Base-by-base conservation (phyloP, 352 stramenopile genomes). In the Phytophthora tubulina region DNA sequence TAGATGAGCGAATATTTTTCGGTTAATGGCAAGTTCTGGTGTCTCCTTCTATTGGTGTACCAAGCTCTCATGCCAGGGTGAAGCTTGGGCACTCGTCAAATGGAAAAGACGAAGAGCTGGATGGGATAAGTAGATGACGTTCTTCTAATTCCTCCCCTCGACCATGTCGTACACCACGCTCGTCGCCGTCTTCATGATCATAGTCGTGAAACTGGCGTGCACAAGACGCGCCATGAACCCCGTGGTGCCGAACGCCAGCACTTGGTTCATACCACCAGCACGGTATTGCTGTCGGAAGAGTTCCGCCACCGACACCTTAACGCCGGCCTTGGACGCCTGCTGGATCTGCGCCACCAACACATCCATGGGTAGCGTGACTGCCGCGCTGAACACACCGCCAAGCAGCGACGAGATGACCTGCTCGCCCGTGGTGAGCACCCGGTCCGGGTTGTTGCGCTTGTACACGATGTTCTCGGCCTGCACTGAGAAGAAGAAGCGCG, bases 341-440 rank as follows among this genome's bases (percentile, higher is more conserved):
- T 98, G 95, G 73, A 97, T 98, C 76, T 98, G 95, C 39, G 94
- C 91, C 30, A 98, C 94, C 69, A 98, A 83, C 21, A 98, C 94
- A 70, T 98, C 95, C 57, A 98, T 89, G 4, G 95, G 95, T 58
- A 98, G 79, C 39, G 95, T 98, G 49, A 86, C 50, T 15, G 96
- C 67, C 8, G 91, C 86, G 41, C 84, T 96, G 53, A 89, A 45
- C 5, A 83, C 82, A 49, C 95, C 95, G 32, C 95, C 95, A 15
- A 96, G 54, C 51, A 98, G 76, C 57, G 89, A 97, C 21, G 91
- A 82, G 8, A 73, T 73, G 46, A 97, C 82, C 75, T 97, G 94
- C 72, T 98, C 71, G 30, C 51, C 54, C 42, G 79, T 89, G 27
- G 87, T 88, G 33, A 96, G 80, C 59, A 85, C 69, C 11, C 67